Percentiles rank a stretch among this genome's conserved stretches.
These are phyloP conservation scores for Anthracocystis walkeri DNA, from an alignment of 1,284 basidiomycete species.

Conservation along the genomic window DNA sequence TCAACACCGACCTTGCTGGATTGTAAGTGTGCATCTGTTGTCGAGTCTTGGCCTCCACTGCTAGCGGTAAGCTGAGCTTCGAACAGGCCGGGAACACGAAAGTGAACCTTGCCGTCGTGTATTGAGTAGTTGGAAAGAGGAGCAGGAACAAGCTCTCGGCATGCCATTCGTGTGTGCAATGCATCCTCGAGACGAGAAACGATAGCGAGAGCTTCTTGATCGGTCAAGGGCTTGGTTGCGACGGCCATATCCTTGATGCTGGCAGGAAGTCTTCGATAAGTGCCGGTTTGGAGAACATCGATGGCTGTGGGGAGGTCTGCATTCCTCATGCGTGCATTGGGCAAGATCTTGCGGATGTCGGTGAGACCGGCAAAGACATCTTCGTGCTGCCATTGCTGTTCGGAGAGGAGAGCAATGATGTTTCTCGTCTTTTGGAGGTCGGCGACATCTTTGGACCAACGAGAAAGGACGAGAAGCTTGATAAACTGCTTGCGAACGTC, in stretches of 20 bases:
- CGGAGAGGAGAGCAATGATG: slow-evolving; percentile 61
- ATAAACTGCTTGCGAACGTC: slow-evolving; percentile 88
- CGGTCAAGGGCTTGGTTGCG: slow-evolving; percentile 77
- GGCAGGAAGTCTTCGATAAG: slow-evolving; percentile 81
- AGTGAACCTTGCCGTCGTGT: slow-evolving; percentile 82
- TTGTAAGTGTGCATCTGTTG: no score
- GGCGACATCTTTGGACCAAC: slow-evolving; percentile 59
- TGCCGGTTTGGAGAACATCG: slow-evolving; percentile 84
- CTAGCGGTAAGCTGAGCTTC: slow-evolving; percentile 72
- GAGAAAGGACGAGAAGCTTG: slow-evolving; percentile 76
- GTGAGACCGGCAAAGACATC: slow-evolving; percentile 77
- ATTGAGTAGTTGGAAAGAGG: slow-evolving; percentile 76
- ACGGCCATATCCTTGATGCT: slow-evolving; percentile 78
- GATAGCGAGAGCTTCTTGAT: slow-evolving; percentile 77
- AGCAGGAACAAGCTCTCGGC: slow-evolving; percentile 65
- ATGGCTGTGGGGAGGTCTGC: slow-evolving; percentile 89
- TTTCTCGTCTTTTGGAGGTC: slow-evolving; percentile 60
- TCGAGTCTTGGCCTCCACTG: slow-evolving; percentile 22
- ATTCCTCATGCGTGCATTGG: slow-evolving; percentile 76
- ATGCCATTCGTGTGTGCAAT: slow-evolving; percentile 78
- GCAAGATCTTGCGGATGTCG: slow-evolving; percentile 75
- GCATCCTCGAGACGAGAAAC: slow-evolving; percentile 80
- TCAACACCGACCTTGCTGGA: neutral
- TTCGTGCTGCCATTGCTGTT: slow-evolving; percentile 82
- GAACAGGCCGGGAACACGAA: slow-evolving; percentile 80